Percentiles rank a stretch among this genome's conserved stretches.
phyloP scores from a whole-genome alignment of 225 moss, liverwort and hornwort species.

The Pseudoscleropodium purum region DNA sequence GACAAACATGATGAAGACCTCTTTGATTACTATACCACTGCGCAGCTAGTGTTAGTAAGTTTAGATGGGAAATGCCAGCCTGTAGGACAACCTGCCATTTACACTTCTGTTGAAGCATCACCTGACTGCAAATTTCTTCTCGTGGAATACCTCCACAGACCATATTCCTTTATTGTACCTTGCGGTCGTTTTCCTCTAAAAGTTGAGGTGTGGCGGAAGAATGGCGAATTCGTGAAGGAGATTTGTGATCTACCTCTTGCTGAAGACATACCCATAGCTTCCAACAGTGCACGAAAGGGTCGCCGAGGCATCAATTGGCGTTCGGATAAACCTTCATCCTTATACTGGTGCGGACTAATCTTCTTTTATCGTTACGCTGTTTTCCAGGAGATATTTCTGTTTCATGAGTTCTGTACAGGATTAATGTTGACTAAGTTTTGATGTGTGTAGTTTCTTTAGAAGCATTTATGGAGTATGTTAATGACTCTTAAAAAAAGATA shows the following conservation, averaged over 20 bases:
- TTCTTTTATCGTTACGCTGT: not conserved
- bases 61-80: slow-evolving; percentile 43
- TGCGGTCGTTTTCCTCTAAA: slow-evolving; percentile 76
- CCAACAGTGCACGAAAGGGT: slow-evolving; percentile 79
- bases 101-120: slow-evolving; percentile 79
- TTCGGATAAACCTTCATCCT: slow-evolving; percentile 63
- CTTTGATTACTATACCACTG: slow-evolving; percentile 77
- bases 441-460: not conserved
- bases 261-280: slow-evolving; percentile 83
- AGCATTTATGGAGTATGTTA: not conserved
- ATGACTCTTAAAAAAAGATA: not conserved
- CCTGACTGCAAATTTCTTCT: slow-evolving; percentile 72
- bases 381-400: not conserved
- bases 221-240: slow-evolving; percentile 75
- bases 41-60: slow-evolving; percentile 53
- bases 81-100: slow-evolving; percentile 68
- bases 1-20: slow-evolving; percentile 86
- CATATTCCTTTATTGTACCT: slow-evolving; percentile 86
- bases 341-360: slow-evolving; percentile 57
- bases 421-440: not conserved
- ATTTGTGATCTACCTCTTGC: slow-evolving; percentile 85
- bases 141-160: slow-evolving; percentile 58
- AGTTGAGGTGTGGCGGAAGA: slow-evolving; percentile 71
- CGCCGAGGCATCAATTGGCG: slow-evolving; percentile 88
- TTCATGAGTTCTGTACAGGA: not conserved